Evolutionary conservation across 176 grass and related monocot species (phyloP).

Genomic region (Hordeum vulgare): DNA sequence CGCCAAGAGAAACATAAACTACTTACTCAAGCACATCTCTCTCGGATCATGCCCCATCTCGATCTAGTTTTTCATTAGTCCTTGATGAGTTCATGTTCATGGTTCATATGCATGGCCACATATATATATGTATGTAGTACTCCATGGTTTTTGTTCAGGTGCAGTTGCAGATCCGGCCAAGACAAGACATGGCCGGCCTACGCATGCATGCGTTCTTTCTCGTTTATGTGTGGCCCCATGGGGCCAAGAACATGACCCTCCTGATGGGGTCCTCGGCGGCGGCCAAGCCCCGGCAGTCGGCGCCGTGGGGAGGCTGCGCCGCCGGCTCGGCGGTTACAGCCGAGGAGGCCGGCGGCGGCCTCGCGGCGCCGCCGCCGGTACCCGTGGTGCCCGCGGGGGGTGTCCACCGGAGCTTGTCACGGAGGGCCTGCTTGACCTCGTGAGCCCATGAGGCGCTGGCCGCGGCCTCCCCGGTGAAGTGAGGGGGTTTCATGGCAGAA

Average conservation of each 20-base stretch:
- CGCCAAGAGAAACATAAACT: slow-evolving; percentile 21
- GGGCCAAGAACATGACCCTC: slow-evolving; percentile 96
- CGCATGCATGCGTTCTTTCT: background rate
- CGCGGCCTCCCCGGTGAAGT: slow-evolving; percentile 40
- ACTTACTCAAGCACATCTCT: too few species aligned
- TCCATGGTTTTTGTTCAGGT: slow-evolving; percentile 21
- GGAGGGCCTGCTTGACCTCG: slow-evolving; percentile 77
- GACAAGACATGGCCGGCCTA: slow-evolving; percentile 7
- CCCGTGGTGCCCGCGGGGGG: background rate
- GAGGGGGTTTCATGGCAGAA: slow-evolving; percentile 56
- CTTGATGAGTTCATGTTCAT: slow-evolving; percentile 35
- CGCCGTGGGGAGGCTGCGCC: slow-evolving; percentile 25
- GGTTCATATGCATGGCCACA: slow-evolving; percentile 6
- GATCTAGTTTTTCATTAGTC: background rate
- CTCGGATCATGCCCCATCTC: slow-evolving; percentile 9
- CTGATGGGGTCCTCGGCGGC: slow-evolving; percentile 65
- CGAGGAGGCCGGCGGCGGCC: slow-evolving; percentile 18
- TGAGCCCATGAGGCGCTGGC: slow-evolving; percentile 44
- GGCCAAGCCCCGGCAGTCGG: slow-evolving; percentile 41
- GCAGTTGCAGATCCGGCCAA: slow-evolving; percentile 24
- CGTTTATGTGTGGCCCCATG: slow-evolving; percentile 84
- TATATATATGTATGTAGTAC: background rate
- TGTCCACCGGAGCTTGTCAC: slow-evolving; percentile 70
- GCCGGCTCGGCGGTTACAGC: background rate
- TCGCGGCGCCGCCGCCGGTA: background rate